A percentile compares a stretch with the other conserved stretches of the same genome.
Conservation (phyloP, 306 rosid species). For the Trifolium repens region DNA sequence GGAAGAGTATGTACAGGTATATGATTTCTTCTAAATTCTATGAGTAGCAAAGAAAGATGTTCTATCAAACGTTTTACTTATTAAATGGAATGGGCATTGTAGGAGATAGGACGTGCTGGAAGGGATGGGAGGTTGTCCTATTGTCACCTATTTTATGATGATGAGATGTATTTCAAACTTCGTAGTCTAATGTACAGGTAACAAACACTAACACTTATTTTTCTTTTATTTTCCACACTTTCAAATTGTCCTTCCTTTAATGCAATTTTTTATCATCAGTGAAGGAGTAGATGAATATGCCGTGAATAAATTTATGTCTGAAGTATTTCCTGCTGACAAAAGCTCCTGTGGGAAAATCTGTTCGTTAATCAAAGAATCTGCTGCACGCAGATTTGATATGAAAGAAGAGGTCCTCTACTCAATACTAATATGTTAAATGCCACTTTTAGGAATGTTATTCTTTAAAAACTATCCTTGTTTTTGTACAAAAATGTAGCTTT, state of each 20-base stretch:
- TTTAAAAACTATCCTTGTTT: slow-evolving; percentile 18
- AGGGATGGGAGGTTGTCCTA: slow-evolving; percentile 86
- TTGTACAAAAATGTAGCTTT: slow-evolving; percentile 21
- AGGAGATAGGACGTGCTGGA: slow-evolving; percentile 97
- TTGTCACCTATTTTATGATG: slow-evolving; percentile 87
- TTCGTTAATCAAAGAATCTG: slow-evolving; percentile 78
- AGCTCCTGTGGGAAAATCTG: slow-evolving; percentile 62
- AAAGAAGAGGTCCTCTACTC: slow-evolving; percentile 85
- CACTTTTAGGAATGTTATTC: slow-evolving; percentile 10
- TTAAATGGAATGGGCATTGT: slow-evolving; percentile 36
- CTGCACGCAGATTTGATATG: slow-evolving; percentile 86
- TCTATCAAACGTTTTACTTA: slow-evolving; percentile 37
- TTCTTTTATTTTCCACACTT: slow-evolving; percentile 16
- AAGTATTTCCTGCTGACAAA: slow-evolving; percentile 66
- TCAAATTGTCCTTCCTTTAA: slow-evolving; percentile 34
- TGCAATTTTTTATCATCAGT: slow-evolving; percentile 55
- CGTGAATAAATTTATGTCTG: slow-evolving; percentile 75
- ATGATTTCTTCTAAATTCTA: slow-evolving; percentile 38
- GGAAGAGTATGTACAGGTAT: slow-evolving; percentile 94
- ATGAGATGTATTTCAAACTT: slow-evolving; percentile 75
- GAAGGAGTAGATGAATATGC: slow-evolving; percentile 89
- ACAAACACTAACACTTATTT: slow-evolving; percentile 10
- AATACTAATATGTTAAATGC: slow-evolving; percentile 23
- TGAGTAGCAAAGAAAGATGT: slow-evolving; percentile 21
- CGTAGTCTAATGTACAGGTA: slow-evolving; percentile 92